Conservation (phyloP, 2,329 filamentous ascomycete species). For the Colletotrichum aenigma region DNA sequence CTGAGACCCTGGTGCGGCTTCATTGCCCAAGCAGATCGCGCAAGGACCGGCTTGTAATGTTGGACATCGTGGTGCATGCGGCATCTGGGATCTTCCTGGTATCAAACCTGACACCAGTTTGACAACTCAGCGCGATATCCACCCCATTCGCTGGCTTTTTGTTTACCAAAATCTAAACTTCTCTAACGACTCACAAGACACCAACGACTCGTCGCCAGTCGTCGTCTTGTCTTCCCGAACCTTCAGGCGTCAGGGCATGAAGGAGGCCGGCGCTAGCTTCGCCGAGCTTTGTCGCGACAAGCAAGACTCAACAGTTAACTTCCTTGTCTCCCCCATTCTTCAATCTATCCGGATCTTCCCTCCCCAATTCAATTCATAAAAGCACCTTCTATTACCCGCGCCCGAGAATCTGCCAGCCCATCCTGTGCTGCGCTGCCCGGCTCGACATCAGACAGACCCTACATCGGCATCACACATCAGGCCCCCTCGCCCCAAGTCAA, state of each 20-base stretch:
- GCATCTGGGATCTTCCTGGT: slow-evolving; percentile 45
- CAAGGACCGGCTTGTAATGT: slow-evolving; percentile 46
- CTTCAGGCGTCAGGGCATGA: slow-evolving; percentile 22
- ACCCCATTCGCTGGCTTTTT: slow-evolving; percentile 26
- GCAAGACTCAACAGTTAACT: slow-evolving; percentile 20
- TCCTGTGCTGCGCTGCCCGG: slow-evolving; percentile 18
- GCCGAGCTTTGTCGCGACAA: slow-evolving; percentile 22
- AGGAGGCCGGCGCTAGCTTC: slow-evolving; percentile 20
- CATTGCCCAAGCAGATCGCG: slow-evolving; percentile 39
- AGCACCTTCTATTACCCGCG: slow-evolving; percentile 19
- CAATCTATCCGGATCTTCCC: slow-evolving; percentile 8
- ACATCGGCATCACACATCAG: slow-evolving; percentile 17
- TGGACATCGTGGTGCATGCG: slow-evolving; percentile 38
- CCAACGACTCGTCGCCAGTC: slow-evolving; percentile 21
- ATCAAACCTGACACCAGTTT: slow-evolving; percentile 39
- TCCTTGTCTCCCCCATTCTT: slow-evolving; percentile 19
- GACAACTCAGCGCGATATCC: slow-evolving; percentile 38
- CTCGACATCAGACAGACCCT: slow-evolving; percentile 22
- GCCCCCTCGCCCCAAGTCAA: slow-evolving; percentile 18
- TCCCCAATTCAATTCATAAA: slow-evolving; percentile 21
- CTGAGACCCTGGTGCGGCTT: slow-evolving; percentile 46
- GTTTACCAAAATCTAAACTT: slow-evolving; percentile 23
- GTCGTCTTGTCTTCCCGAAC: slow-evolving; percentile 19
- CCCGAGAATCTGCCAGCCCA: slow-evolving; percentile 17
- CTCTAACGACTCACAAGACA: slow-evolving; percentile 22